Percentiles rank a stretch among this genome's conserved stretches.
Evolutionary conservation across 169 alveolate species (phyloP).

Genomic region (Cryptosporidium ryanae): DNA sequence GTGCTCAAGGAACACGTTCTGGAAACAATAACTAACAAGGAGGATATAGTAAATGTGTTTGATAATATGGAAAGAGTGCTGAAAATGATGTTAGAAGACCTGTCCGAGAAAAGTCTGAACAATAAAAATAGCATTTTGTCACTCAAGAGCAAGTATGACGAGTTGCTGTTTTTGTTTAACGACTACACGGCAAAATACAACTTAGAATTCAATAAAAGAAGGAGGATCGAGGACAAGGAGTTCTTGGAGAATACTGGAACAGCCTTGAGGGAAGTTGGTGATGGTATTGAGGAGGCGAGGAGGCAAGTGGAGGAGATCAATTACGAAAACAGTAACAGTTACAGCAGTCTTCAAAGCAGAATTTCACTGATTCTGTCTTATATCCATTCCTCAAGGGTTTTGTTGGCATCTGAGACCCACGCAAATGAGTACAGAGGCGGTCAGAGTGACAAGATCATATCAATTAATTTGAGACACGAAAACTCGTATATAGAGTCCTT

Average conservation of each 20-base stretch:
- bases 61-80: constrained; percentile 15
- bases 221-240: background rate
- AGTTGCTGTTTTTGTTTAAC: constrained; percentile 13
- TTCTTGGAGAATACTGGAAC: constrained; percentile 12
- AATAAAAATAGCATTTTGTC: constrained; percentile 18
- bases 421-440: background rate
- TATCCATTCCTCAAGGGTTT: constrained; percentile 29
- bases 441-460: background rate
- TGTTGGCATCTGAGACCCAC: background rate
- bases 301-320: background rate
- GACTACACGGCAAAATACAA: constrained; percentile 35
- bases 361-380: background rate
- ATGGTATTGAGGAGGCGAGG: background rate
- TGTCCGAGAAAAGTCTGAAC: constrained; percentile 29
- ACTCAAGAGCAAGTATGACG: constrained; percentile 4
- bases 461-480: background rate
- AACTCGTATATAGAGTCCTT: background rate
- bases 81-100: constrained; percentile 2
- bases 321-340: background rate
- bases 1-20: background rate
- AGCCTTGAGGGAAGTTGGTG: constrained; percentile 7
- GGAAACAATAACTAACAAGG: constrained; percentile 19
- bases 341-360: background rate
- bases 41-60: constrained; percentile 22
- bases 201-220: background rate